phyloP scores from a whole-genome alignment of 805 yeast genomes.

The Pichia deserticola region DNA sequence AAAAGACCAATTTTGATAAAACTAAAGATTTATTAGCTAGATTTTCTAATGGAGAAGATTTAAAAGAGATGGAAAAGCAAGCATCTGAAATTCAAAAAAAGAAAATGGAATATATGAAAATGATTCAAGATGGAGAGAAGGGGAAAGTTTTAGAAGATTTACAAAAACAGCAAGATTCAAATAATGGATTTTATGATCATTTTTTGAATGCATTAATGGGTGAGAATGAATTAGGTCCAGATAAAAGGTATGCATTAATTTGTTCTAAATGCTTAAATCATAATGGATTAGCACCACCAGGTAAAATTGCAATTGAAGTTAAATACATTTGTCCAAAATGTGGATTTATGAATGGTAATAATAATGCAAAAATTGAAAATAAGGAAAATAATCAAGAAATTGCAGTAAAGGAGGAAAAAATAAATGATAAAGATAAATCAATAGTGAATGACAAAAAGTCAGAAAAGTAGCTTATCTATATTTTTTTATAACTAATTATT shows the following conservation, averaged over 20 bases:
- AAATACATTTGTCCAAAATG: slow-evolving; percentile 61
- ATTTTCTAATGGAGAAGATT: slow-evolving; percentile 47
- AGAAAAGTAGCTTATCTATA: no score
- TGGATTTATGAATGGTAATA: slow-evolving; percentile 34
- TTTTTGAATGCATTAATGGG: slow-evolving; percentile 43
- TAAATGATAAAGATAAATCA: not conserved
- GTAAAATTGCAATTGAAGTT: slow-evolving; percentile 42
- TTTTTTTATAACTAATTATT: no score
- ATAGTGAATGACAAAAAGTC: not conserved
- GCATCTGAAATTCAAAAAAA: slow-evolving; percentile 37
- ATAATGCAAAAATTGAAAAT: not conserved
- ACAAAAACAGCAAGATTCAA: slow-evolving; percentile 9
- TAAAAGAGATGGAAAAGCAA: slow-evolving; percentile 31
- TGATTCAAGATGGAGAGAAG: slow-evolving; percentile 25
- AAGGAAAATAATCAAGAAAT: not conserved
- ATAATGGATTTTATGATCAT: slow-evolving; percentile 25
- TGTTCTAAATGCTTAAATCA: slow-evolving; percentile 60
- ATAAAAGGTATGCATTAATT: slow-evolving; percentile 61
- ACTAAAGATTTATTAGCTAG: slow-evolving; percentile 68
- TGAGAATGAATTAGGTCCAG: slow-evolving; percentile 55
- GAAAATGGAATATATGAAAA: slow-evolving; percentile 31
- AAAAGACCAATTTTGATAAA: slow-evolving; percentile 62
- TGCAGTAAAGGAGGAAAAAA: not conserved
- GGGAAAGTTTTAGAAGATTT: slow-evolving; percentile 11
- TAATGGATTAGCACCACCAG: slow-evolving; percentile 79